Conservation (phyloP, 805 yeast species). For the Cyberlindnera veronae region DNA sequence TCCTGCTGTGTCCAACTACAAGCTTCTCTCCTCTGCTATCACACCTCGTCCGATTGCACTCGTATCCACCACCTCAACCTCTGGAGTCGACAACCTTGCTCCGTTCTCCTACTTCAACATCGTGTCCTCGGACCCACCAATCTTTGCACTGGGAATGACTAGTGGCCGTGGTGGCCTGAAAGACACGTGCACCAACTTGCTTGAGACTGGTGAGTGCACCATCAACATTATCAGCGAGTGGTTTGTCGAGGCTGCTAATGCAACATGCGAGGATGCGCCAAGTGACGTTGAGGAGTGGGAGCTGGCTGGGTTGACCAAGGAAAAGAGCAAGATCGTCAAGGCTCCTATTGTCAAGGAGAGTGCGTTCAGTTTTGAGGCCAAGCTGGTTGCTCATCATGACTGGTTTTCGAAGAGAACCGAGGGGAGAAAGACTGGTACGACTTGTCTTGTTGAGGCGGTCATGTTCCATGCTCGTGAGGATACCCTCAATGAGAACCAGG, state of each 20-base stretch:
- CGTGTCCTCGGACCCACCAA: slow-evolving; percentile 53
- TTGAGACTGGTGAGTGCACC: slow-evolving; percentile 51
- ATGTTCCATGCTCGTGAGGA: slow-evolving; percentile 58
- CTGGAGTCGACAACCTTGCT: slow-evolving; percentile 48
- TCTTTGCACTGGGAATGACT: slow-evolving; percentile 49
- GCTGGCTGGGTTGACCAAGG: slow-evolving; percentile 49
- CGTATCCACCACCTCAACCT: slow-evolving; percentile 42
- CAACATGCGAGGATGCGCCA: slow-evolving; percentile 45
- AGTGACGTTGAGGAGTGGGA: slow-evolving; percentile 52
- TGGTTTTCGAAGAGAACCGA: slow-evolving; percentile 39
- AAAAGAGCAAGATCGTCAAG: slow-evolving; percentile 41
- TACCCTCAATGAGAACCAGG: slow-evolving; percentile 38
- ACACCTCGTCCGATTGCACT: slow-evolving; percentile 63
- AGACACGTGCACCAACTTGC: slow-evolving; percentile 47
- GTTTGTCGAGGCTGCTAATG: slow-evolving; percentile 63
- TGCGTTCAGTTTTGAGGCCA: slow-evolving; percentile 57
- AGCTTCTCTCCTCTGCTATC: slow-evolving; percentile 46
- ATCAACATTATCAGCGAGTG: slow-evolving; percentile 59
- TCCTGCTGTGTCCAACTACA: slow-evolving; percentile 37
- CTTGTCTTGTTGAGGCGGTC: slow-evolving; percentile 51
- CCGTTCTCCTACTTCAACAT: slow-evolving; percentile 58
- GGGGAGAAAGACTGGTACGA: slow-evolving; percentile 33
- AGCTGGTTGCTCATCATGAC: slow-evolving; percentile 41
- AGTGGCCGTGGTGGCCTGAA: slow-evolving; percentile 36
- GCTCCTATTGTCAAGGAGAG: slow-evolving; percentile 60